These are phyloP conservation scores for Fusarium odoratissimum DNA, from an alignment of 2,329 filamentous ascomycete species.

Conservation along the genomic window DNA sequence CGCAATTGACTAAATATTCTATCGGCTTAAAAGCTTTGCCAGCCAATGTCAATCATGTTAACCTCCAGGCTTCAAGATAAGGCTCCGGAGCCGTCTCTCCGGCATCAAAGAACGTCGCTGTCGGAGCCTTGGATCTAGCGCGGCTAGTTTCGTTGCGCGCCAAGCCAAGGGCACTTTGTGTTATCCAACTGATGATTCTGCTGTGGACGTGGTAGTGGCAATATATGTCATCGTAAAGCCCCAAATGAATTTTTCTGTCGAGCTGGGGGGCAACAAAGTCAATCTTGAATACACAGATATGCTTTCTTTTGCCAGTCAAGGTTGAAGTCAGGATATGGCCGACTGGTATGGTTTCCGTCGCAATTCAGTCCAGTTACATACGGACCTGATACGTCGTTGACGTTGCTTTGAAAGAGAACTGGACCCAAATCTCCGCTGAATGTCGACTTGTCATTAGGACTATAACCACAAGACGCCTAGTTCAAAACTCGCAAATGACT, in stretches of 20 bases:
- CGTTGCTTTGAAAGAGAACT: neutral
- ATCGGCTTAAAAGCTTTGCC: neutral
- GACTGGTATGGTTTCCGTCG: neutral
- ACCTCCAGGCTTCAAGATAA: neutral
- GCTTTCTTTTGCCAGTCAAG: neutral
- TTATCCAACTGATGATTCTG: conserved; percentile 5
- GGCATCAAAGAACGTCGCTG: neutral
- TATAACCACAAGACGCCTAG: neutral
- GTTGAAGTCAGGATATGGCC: neutral
- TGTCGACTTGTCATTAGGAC: neutral
- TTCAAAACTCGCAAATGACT: neutral
- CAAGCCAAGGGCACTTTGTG: conserved; percentile 7
- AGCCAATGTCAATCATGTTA: neutral
- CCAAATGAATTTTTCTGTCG: neutral
- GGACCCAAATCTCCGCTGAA: neutral
- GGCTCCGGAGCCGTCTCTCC: neutral
- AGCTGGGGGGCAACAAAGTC: neutral
- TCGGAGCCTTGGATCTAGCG: neutral
- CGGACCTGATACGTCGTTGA: neutral
- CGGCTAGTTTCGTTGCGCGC: conserved; percentile 5
- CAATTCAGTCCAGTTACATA: neutral
- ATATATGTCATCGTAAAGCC: conserved; percentile 6
- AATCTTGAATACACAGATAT: neutral
- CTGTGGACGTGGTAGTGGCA: conserved; percentile 5
- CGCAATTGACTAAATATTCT: neutral